A percentile compares a stretch with the other conserved stretches of the same genome.
Conservation (phyloP, 305 asterid genomes). For the Fraxinus dipetala region DNA sequence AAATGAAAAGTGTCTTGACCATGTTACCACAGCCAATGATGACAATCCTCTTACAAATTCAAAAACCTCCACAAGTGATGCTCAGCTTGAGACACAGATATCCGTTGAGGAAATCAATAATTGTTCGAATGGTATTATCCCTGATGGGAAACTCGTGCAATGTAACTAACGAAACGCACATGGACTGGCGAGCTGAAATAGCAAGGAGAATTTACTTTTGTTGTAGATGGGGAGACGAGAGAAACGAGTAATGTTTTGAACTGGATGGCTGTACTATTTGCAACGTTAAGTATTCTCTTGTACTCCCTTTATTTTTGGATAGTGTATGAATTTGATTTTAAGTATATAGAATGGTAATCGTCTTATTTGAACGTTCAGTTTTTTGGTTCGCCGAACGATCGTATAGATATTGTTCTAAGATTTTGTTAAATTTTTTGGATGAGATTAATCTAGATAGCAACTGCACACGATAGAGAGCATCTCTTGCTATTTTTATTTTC, state of each 20-base stretch:
- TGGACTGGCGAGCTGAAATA: constrained; percentile 12
- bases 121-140: constrained; percentile 20
- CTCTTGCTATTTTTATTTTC: no score
- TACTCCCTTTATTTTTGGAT: constrained; percentile 9
- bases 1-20: background rate
- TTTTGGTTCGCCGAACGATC: background rate
- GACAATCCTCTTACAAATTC: background rate
- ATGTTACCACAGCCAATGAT: constrained; percentile 5
- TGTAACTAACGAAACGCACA: background rate
- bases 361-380: constrained; percentile 23
- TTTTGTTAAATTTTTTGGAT: background rate
- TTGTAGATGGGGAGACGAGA: constrained; percentile 15
- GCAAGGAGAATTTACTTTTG: background rate
- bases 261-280: constrained; percentile 1
- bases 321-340: constrained; percentile 6
- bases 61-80: constrained; percentile 13
- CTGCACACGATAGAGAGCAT: background rate
- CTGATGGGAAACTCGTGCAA: constrained; percentile 19
- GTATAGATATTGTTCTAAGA: background rate
- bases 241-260: constrained; percentile 7
- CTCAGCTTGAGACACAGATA: constrained; percentile 24
- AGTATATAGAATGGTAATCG: constrained; percentile 30
- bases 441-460: background rate
- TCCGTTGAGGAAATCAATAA: constrained; percentile 23
- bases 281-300: background rate